Conservation (phyloP, 306 rosid genomes). For the Cucurbita ficifolia region DNA sequence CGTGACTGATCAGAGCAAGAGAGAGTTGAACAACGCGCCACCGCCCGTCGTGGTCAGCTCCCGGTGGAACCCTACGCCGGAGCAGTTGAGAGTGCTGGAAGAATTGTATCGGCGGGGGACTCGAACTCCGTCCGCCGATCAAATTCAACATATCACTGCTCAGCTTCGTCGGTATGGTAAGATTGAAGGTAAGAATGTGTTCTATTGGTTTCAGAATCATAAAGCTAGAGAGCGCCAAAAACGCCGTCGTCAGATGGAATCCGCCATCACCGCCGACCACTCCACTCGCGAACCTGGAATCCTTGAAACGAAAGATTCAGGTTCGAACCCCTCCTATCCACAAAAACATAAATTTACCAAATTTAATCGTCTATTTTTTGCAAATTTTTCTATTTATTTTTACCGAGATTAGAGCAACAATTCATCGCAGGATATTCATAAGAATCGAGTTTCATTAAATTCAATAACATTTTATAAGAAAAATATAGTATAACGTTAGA, state of each 20-base stretch:
- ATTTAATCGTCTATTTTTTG: too few species aligned
- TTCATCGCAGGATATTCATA: too few species aligned
- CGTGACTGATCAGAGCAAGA: conserved; percentile 41
- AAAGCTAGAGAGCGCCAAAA: conserved; percentile 91
- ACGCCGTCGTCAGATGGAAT: conserved; percentile 91
- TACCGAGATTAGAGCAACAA: too few species aligned
- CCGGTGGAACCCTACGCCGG: conserved; percentile 94
- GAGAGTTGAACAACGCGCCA: conserved; percentile 23
- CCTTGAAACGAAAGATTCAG: conserved; percentile 26
- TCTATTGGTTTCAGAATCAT: conserved; percentile 95
- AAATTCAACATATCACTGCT: conserved; percentile 78
- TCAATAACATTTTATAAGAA: too few species aligned
- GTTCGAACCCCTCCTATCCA: not conserved
- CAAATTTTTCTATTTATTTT: too few species aligned
- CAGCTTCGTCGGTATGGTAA: conserved; percentile 75
- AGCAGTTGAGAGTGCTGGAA: conserved; percentile 73
- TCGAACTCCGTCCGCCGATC: conserved; percentile 85
- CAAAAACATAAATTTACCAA: too few species aligned
- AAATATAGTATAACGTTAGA: too few species aligned
- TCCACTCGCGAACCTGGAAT: conserved; percentile 7
- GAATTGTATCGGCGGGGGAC: conserved; percentile 74
- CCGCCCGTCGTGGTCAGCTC: conserved; percentile 66
- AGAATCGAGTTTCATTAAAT: too few species aligned
- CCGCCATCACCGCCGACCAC: conserved; percentile 15
- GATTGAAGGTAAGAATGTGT: conserved; percentile 53